Percentiles rank a stretch among this genome's conserved stretches.
Conservation (phyloP, 2,329 filamentous ascomycete genomes). For the Grosmannia huntii region DNA sequence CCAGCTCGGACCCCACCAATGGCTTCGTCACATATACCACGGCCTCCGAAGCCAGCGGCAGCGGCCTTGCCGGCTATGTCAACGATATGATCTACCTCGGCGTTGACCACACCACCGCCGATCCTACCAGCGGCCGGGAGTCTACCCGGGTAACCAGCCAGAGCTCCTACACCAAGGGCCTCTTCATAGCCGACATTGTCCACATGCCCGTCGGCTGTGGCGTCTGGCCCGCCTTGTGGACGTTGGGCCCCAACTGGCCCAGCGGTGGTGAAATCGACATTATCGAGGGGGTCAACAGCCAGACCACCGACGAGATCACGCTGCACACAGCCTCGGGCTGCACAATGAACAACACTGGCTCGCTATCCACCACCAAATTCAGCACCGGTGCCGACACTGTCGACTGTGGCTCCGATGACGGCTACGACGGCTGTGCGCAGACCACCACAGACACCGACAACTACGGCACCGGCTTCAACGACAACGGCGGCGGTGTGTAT, state of each 20-base stretch:
- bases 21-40: conserved; percentile 63
- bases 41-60: conserved; percentile 40
- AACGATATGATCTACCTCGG: conserved; percentile 52
- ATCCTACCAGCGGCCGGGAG: conserved; percentile 45
- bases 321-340: conserved; percentile 55
- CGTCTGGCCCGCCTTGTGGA: conserved; percentile 65
- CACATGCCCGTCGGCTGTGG: conserved; percentile 71
- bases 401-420: conserved; percentile 16
- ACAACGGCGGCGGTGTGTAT: conserved; percentile 54
- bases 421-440: conserved; percentile 47
- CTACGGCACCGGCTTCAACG: conserved; percentile 62
- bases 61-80: conserved; percentile 43
- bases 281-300: conserved; percentile 61
- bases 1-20: conserved; percentile 51
- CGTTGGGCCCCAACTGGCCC: conserved; percentile 59
- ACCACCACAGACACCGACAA: conserved; percentile 35
- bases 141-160: conserved; percentile 60
- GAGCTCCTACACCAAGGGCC: conserved; percentile 52
- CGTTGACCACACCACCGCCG: conserved; percentile 48
- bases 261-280: conserved; percentile 64
- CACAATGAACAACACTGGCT: conserved; percentile 35
- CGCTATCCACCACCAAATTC: conserved; percentile 31
- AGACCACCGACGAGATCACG: conserved; percentile 46
- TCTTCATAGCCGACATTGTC: conserved; percentile 59
- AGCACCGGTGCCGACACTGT: conserved; percentile 24